phyloP scores from a whole-genome alignment of 352 stramenopile genomes.

The Globisporangium ultimum region DNA sequence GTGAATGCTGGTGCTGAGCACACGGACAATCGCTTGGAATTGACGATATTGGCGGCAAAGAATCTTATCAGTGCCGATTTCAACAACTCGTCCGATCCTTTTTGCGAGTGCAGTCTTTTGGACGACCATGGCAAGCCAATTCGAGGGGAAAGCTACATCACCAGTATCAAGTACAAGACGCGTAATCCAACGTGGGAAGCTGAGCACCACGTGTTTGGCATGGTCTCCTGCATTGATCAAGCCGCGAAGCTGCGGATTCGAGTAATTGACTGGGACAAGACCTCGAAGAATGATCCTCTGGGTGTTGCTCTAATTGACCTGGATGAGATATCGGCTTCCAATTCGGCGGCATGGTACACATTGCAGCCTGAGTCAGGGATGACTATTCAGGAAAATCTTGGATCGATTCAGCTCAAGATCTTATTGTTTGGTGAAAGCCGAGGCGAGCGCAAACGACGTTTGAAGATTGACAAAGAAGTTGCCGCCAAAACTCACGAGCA shows the following conservation, averaged over 20 bases:
- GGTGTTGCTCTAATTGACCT: conserved; percentile 46
- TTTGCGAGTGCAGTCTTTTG: conserved; percentile 55
- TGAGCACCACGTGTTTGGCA: conserved; percentile 62
- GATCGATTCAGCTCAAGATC: conserved; percentile 50
- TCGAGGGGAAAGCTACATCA: conserved; percentile 45
- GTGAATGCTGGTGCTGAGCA: conserved; percentile 49
- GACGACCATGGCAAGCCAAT: conserved; percentile 51
- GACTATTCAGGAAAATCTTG: conserved; percentile 41
- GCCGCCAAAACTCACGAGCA: conserved; percentile 55
- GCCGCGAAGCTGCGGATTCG: conserved; percentile 47
- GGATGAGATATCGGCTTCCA: conserved; percentile 44
- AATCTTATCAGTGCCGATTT: conserved; percentile 52
- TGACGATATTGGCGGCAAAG: conserved; percentile 47
- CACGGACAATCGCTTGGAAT: conserved; percentile 67
- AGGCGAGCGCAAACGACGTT: conserved; percentile 40
- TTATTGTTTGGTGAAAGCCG: conserved; percentile 55
- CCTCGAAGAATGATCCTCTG: conserved; percentile 53
- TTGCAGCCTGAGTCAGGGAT: conserved; percentile 45
- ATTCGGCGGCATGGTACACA: conserved; percentile 43
- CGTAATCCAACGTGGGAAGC: conserved; percentile 55
- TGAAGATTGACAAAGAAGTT: conserved; percentile 56
- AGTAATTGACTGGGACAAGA: conserved; percentile 51
- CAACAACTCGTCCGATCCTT: conserved; percentile 64
- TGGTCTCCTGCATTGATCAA: conserved; percentile 53
- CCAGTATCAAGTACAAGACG: conserved; percentile 50